Base-by-base conservation (phyloP, 2,329 filamentous ascomycete genomes). In the Alternaria atra region DNA sequence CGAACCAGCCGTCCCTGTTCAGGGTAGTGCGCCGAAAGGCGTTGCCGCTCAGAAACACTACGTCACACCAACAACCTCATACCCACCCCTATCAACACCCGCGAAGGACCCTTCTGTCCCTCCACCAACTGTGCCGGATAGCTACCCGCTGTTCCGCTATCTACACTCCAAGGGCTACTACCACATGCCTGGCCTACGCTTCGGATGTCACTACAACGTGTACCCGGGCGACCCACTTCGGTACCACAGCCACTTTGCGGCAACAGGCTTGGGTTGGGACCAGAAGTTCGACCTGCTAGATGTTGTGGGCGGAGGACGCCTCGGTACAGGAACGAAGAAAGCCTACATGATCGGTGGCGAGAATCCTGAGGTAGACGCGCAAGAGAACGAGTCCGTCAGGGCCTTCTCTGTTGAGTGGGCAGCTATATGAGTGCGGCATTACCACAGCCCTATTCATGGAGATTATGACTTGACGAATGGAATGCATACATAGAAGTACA, bases 241-340 rank as follows among this genome's bases (percentile, higher is more conserved):
- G 10, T 99, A 96, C 77, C 95, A 99, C 79, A 95, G 93, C 46
- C 95, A 99, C 78, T 98, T 97, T 77, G 86, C 97, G 70, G 92
- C 90, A 7, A 91, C 90, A n/a, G 89, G 91, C 32, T 88, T 91
- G 69, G 88, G 84, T n/a, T 98, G 93, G 93, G 89, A 97, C 62
- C 88, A 97, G 71, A 88, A 93, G 69, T 90, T 99, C 58, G 86
- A 91, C 37, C 83, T 98, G 72, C 85, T 97, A 68, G 91, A 97
- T 67, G 82, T 99, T 13, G 90, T 98, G 15, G 91, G 89, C 20
- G 93, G 93, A 7, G 95, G 95, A 5, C 86, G 95, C 68, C 79
- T 99, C 64, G 95, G 94, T 0, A 98, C 95, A 2, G 92, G 92
- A 51, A 95, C 98, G 20, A 99, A 99, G 84, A 99, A 99, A 80